Base-by-base conservation (phyloP, 306 rosid genomes). In the Cicer chorassanicum region DNA sequence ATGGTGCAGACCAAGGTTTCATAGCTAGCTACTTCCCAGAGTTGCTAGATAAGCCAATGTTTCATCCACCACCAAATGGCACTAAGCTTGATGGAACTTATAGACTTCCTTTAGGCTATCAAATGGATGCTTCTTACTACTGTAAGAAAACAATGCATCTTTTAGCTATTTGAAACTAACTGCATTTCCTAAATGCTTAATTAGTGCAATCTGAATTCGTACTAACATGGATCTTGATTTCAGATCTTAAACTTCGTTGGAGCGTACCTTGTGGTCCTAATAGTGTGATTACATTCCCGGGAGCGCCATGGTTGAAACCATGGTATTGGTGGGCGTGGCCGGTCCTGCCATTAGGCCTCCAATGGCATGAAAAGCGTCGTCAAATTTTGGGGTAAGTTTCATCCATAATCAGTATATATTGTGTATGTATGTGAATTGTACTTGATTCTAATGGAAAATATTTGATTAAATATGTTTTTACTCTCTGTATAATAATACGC, bases 311-410 rank as follows among this genome's bases (percentile, higher is more conserved):
- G 99, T 75, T 94, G 87, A 94, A 94, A 89, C 99, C 99, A 6
- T 94, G 99, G 97, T 94, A 94, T 70, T 94, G 99, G 99, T 94
- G 99, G 99, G 83, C 99, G 0, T 94, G 99, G 99, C 99, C 99
- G 42, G 92, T 94, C 9, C 84, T 94, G 16, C 99, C 99, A 34
- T 82, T 94, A 43, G 99, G 99, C 83, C 56, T 94, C 69, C 86
- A 89, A 11, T 94, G 99, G 99, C 97, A 94, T 13, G 82, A 89
- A 21, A 82, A 56, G 18, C 99, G 97, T 12, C 83, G 76, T n/a
- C 80, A 61, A 63, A 94, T 97, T 48, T 80, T 94, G 11, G 99
- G 99, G 97, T 94, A 81, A 78, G 84, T 9, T 66, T 45, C 70
- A 15, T 66, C 50, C 70, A 15, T 38, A 19, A 40, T 21, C 6